Evolutionary conservation across 176 grass and related monocot genomes (phyloP).

Genomic region (Ampelocalamus luodianensis): DNA sequence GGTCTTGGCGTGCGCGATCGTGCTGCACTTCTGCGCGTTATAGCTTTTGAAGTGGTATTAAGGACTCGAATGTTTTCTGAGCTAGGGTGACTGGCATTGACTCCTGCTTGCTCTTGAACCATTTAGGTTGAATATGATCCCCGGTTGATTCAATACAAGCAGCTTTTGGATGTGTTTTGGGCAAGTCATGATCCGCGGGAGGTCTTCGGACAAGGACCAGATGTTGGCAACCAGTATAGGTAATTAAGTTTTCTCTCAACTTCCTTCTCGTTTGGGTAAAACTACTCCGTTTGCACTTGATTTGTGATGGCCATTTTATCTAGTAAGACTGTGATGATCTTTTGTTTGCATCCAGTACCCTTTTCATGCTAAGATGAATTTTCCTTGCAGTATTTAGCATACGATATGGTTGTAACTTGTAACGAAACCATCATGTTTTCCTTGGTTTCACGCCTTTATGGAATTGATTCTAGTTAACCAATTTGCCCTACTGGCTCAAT

Average conservation of each 20-base stretch:
- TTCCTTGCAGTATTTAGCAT: neutral
- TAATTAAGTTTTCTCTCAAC: slow-evolving; percentile 18
- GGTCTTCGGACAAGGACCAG: slow-evolving; percentile 95
- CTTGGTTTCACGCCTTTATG: neutral
- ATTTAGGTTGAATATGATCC: slow-evolving; percentile 86
- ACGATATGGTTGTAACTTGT: neutral
- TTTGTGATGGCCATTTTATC: neutral
- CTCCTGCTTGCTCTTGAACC: neutral
- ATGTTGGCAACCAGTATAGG: slow-evolving; percentile 98
- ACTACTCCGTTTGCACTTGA: neutral
- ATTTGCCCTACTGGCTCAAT: neutral
- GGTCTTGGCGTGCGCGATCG: neutral
- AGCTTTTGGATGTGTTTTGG: slow-evolving; percentile 92
- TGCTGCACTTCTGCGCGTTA: neutral
- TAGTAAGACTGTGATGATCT: neutral
- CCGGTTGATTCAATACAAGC: slow-evolving; percentile 74
- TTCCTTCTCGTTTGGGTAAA: neutral
- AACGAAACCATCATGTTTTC: neutral
- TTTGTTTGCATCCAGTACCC: neutral
- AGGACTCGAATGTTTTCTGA: neutral
- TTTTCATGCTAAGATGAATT: neutral
- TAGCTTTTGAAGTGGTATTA: neutral
- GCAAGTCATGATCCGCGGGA: slow-evolving; percentile 84
- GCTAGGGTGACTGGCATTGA: neutral
- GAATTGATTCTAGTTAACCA: neutral